phyloP scores from a whole-genome alignment of 1,139 yeast genomes.

The Suhomyces atakaporum region DNA sequence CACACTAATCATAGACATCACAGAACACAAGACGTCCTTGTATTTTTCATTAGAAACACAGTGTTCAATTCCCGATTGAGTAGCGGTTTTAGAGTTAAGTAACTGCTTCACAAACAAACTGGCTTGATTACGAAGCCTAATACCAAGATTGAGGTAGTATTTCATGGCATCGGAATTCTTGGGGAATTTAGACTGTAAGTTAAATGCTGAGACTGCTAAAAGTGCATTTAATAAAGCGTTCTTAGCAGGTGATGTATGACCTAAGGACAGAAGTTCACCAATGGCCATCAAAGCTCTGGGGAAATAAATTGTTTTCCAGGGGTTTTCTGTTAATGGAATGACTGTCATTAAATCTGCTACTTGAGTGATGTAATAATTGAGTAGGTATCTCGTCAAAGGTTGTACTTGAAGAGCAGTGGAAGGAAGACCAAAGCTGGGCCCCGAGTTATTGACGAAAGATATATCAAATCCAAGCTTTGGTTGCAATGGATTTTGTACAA shows the following conservation, averaged over 20 bases:
- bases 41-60: conserved; percentile 71
- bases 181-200: conserved; percentile 70
- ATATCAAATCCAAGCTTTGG: conserved; percentile 47
- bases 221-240: conserved; percentile 79
- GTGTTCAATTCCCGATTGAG: conserved; percentile 41
- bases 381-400: conserved; percentile 66
- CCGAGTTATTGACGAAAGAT: conserved; percentile 25
- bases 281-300: conserved; percentile 81
- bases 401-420: conserved; percentile 62
- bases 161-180: conserved; percentile 64
- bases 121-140: conserved; percentile 74
- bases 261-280: conserved; percentile 77
- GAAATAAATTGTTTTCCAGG: conserved; percentile 84
- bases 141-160: conserved; percentile 70
- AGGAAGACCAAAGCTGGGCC: conserved; percentile 49
- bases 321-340: conserved; percentile 76
- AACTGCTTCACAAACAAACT: conserved; percentile 60
- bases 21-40: conserved; percentile 82
- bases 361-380: conserved; percentile 73
- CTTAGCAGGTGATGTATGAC: conserved; percentile 73
- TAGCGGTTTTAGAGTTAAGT: conserved; percentile 36
- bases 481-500: conserved; percentile 46
- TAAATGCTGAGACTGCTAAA: conserved; percentile 80
- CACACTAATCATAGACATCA: conserved; percentile 83
- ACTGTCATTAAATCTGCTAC: conserved; percentile 91